Percentiles rank a stretch among this genome's conserved stretches.
Evolutionary conservation across 2,329 filamentous ascomycete species (phyloP).

Genomic region (Sarocladiaceae sp.): DNA sequence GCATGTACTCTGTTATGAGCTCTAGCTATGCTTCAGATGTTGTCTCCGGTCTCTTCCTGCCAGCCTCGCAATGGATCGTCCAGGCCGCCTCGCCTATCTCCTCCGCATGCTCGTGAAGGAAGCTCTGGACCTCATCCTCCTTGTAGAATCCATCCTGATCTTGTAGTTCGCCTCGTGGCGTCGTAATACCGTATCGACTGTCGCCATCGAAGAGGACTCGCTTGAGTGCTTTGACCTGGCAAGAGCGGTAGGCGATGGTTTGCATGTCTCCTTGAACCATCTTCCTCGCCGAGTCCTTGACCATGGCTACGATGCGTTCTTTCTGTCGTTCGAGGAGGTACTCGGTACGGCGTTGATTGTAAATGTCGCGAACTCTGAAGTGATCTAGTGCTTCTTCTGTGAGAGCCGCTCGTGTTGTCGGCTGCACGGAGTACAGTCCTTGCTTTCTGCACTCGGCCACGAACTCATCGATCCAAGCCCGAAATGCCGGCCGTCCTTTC

Average conservation of each 20-base stretch:
- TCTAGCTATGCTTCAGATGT: too few relatives aligned
- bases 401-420: slow-evolving; percentile 38
- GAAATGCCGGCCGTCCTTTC: slow-evolving; percentile 51
- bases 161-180: background rate
- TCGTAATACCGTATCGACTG: slow-evolving; percentile 29
- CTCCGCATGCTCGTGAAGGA: slow-evolving; percentile 35
- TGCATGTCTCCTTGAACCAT: slow-evolving; percentile 19
- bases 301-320: slow-evolving; percentile 39
- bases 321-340: slow-evolving; percentile 38
- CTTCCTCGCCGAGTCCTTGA: slow-evolving; percentile 31
- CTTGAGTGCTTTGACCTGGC: slow-evolving; percentile 39
- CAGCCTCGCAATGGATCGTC: slow-evolving; percentile 11
- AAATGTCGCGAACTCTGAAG: slow-evolving; percentile 45
- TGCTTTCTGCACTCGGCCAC: slow-evolving; percentile 46
- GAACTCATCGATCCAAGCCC: slow-evolving; percentile 59
- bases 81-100: slow-evolving; percentile 31
- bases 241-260: slow-evolving; percentile 26
- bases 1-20: too few relatives aligned
- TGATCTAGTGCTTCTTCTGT: slow-evolving; percentile 46
- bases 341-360: slow-evolving; percentile 33
- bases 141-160: slow-evolving; percentile 37
- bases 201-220: slow-evolving; percentile 45
- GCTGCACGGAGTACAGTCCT: slow-evolving; percentile 24
- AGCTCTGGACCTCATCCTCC: slow-evolving; percentile 35
- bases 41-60: too few relatives aligned